A percentile compares a stretch with the other conserved stretches of the same genome.
Evolutionary conservation across 2,329 filamentous ascomycete genomes (phyloP).

Genomic region (Fusarium pseudonygamai): DNA sequence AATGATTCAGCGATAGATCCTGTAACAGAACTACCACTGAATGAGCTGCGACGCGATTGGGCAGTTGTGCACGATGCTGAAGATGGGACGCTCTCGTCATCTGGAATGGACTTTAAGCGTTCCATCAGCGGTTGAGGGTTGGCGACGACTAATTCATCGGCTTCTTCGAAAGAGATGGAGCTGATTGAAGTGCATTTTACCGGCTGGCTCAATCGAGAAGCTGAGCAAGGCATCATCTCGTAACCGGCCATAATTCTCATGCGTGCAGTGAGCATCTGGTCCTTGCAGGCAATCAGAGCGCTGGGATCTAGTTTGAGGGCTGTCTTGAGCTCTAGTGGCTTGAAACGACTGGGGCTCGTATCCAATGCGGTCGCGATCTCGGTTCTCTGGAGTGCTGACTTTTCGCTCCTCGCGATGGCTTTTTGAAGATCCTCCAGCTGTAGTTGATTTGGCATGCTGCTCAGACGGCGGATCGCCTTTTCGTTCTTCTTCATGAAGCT

Average conservation of each 20-base stretch:
- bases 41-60: conserved; percentile 4
- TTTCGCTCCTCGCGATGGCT: background rate
- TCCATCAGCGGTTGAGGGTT: background rate
- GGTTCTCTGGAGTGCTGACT: rapidly evolving
- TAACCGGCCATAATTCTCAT: conserved; percentile 4
- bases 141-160: rapidly evolving
- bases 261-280: background rate
- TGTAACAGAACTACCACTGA: conserved; percentile 9
- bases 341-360: rapidly evolving
- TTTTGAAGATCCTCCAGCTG: conserved; percentile 12
- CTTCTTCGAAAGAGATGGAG: rapidly evolving
- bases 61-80: background rate
- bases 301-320: rapidly evolving
- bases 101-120: background rate
- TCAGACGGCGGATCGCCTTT: conserved; percentile 24
- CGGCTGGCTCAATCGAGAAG: rapidly evolving
- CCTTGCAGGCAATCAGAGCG: background rate
- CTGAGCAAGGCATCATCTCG: background rate
- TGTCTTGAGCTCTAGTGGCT: rapidly evolving
- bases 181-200: rapidly evolving
- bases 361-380: rapidly evolving
- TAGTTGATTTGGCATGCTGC: conserved; percentile 12
- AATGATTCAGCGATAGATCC: background rate
- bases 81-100: background rate
- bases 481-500: conserved; percentile 34